Evolutionary conservation across 2,329 filamentous ascomycete species (phyloP), one percentile per base, ranked within the genome.

Genomic region (Penicillium sp.): DNA sequence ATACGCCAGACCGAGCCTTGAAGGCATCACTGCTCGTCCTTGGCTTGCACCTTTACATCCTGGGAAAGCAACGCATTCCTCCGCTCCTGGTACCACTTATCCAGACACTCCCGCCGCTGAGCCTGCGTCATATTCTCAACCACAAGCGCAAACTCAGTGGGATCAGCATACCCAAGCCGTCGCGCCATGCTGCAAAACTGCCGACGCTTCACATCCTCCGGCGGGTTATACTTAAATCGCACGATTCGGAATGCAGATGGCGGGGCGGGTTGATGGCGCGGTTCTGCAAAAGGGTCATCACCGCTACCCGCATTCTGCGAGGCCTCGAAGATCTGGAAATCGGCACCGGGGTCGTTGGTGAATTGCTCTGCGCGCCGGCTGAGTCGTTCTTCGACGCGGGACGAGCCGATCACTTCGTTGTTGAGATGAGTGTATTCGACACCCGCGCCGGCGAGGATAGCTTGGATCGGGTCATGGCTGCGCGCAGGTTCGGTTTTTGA

Each of bases 371-470:
- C 95, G 43, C 86, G 87, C 19, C 88, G 87, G 47, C 90, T 93
- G 5, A 99, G 84, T 58, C 89, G 86, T 63, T 90, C 89, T 77
- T 99, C 95, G n/a, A 97, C 85, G 66, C 89, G 91, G n/a, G 90
- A 95, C 0, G 91, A 89, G 11, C 95, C 95, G 57, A 99, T 86
- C 14, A 99, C 93, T 75, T 99, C 93, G 1, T 91, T 92, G 72
- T 99, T 99, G 67, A 98, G 90, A 71, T 99, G 95, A 0, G 92
- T 96, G 73, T 99, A 99, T 70, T 95, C 88, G 0, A 99, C 93
- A 2, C 95, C 95, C 0, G 91, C 92, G 7, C 88, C 87, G 2
- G 91, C 87, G 1, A 99, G 85, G 61, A 99, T 98, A 2, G 92
- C 95, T 66, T 94, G 89, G 35, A 98, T 84, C 0, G 91, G 89